Percentiles rank a stretch among this genome's conserved stretches.
Conservation (phyloP, 305 asterid genomes). For the Solanum aculeatissimum region DNA sequence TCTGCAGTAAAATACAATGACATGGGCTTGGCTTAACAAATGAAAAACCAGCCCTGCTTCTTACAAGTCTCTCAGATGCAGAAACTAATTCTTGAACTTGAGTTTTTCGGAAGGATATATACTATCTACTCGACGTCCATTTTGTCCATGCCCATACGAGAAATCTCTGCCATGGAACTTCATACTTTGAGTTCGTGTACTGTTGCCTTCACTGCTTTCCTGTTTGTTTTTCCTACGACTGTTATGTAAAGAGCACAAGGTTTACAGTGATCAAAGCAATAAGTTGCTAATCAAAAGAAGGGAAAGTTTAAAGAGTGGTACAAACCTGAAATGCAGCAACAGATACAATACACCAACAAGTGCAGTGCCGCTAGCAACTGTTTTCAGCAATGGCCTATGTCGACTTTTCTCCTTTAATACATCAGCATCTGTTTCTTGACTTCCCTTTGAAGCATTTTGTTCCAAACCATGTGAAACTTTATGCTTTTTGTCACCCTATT, state of each 20-base stretch:
- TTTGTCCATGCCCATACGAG: slow-evolving; percentile 21
- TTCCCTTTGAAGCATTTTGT: slow-evolving; percentile 9
- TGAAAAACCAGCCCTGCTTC: not conserved
- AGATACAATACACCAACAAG: slow-evolving; percentile 51
- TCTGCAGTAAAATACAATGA: not conserved
- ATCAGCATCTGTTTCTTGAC: slow-evolving; percentile 5
- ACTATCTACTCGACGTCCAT: slow-evolving; percentile 24
- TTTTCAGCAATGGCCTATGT: slow-evolving; percentile 33
- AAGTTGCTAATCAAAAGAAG: not conserved
- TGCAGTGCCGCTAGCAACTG: slow-evolving; percentile 67
- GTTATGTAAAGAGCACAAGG: not conserved
- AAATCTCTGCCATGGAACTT: slow-evolving; percentile 15
- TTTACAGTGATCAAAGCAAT: not conserved
- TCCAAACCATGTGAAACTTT: not conserved
- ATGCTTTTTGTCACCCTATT: slow-evolving; percentile 24
- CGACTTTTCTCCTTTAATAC: slow-evolving; percentile 8
- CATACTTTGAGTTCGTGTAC: slow-evolving; percentile 5
- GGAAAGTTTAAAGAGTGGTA: not conserved
- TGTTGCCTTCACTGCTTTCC: slow-evolving; percentile 14
- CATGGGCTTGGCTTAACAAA: not conserved
- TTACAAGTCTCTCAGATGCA: not conserved
- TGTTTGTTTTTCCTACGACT: slow-evolving; percentile 32
- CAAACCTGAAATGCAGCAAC: slow-evolving; percentile 56
- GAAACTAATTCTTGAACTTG: slow-evolving; percentile 25
- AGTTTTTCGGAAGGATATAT: slow-evolving; percentile 51